phyloP scores from a whole-genome alignment of 768 basidiomycete species.

The Podaxis sp. region DNA sequence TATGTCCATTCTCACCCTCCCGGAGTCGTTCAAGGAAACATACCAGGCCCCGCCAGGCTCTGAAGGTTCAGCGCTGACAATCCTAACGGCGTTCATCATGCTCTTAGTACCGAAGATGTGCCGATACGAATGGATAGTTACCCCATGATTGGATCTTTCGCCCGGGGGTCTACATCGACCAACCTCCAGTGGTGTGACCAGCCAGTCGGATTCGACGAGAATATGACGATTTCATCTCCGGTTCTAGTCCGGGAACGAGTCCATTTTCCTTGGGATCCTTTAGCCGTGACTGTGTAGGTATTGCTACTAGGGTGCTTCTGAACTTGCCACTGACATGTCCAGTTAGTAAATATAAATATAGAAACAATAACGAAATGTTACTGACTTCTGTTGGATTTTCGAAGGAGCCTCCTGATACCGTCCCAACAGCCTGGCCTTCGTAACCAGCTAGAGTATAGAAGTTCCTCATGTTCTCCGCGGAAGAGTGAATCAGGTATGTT shows the following conservation, averaged over 20 bases:
- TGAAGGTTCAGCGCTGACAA: neutral
- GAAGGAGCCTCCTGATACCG: neutral
- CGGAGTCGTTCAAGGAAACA: neutral
- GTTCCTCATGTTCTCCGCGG: slow-evolving; percentile 1
- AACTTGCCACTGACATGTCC: slow-evolving; percentile 1
- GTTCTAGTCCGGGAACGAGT: neutral
- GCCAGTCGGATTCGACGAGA: neutral
- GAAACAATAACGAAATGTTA: neutral
- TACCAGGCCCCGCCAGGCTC: neutral
- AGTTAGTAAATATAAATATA: neutral
- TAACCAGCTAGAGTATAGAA: neutral
- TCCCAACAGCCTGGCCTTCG: neutral
- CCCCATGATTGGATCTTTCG: slow-evolving; percentile 6
- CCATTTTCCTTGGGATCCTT: slow-evolving; percentile 6
- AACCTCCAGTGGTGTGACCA: slow-evolving; percentile 11
- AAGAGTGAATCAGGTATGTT: slow-evolving; percentile 8
- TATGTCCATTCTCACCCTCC: neutral
- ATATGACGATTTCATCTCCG: slow-evolving; percentile 5
- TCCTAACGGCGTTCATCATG: neutral
- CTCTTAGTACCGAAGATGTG: neutral
- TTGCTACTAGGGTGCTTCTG: slow-evolving; percentile 2
- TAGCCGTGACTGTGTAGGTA: slow-evolving; percentile 8
- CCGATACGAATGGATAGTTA: neutral
- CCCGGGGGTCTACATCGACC: slow-evolving; percentile 5
- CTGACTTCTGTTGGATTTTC: slow-evolving; percentile 9